Base-by-base conservation (phyloP, 2,329 filamentous ascomycete genomes). In the Diaporthe batatas region DNA sequence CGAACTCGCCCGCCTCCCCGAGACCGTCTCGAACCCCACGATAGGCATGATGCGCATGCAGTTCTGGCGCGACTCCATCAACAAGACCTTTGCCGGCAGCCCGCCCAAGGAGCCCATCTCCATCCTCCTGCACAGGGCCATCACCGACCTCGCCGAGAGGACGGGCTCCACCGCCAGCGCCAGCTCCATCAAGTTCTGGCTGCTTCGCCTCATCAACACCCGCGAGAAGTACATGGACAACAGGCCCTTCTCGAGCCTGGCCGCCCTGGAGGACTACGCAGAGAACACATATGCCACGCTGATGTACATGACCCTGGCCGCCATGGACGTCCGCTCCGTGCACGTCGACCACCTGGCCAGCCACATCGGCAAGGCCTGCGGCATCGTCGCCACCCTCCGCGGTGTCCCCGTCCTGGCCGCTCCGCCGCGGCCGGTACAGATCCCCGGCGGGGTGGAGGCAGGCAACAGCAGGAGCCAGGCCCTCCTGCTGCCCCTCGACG, bases 201-300 rank as follows among this genome's bases (percentile, higher is more conserved):
- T 94, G 44, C 87, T 90, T 70, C 91, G 95, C 65, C 86, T 98
- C 76, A 91, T 98, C 79, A 92, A 88, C 79, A 93, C 94, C 6
- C 88, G 96, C 68, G 94, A 97, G 82, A 91, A 93, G 78, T 90
- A 95, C 78, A 91, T 98, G 82, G 91, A 92, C 53, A 96, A 97
- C 80, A 90, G 93, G 29, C 94, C 96, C 0, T 98, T 95, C 79
- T 85, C 93, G 0, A 92, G 85, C 64, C 82, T 98, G 58, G 87
- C 89, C 2, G 88, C 91, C 0, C 84, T 98, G 68, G 96, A 99
- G 79, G 92, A 91, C 59, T 98, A 98, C 79, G 94, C 94, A 0
- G 96, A 99, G 82, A 95, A 95, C 77, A 98, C 96, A 1, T 98
- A 98, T 83, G 95, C 95, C 23, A 97, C 94, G 0, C 86, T 98